Conservation (phyloP, 2,329 filamentous ascomycete species). For the Cercospora sp. region DNA sequence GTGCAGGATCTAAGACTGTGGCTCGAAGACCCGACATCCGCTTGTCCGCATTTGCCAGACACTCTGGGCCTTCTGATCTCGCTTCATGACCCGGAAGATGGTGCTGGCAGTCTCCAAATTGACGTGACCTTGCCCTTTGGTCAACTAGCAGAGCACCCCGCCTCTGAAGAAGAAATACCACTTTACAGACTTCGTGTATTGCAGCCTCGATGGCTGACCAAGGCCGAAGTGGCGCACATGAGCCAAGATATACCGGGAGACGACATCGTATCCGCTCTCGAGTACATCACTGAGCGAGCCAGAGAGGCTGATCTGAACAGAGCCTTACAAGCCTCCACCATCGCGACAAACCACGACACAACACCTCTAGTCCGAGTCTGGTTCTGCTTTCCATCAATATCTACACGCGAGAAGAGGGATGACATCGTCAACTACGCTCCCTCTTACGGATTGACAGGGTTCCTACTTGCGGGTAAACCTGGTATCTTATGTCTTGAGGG, state of each 20-base stretch:
- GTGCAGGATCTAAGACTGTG: slow-evolving; percentile 17
- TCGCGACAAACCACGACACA: not conserved
- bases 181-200: slow-evolving; percentile 45
- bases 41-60: slow-evolving; percentile 1
- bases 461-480: slow-evolving; percentile 61
- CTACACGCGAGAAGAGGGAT: slow-evolving; percentile 58
- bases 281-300: slow-evolving; percentile 46
- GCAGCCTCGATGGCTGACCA: slow-evolving; percentile 56
- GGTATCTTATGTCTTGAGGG: slow-evolving; percentile 57
- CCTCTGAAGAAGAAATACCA: not conserved
- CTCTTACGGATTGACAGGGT: slow-evolving; percentile 56
- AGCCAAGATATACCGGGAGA: slow-evolving; percentile 44
- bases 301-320: not conserved
- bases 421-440: slow-evolving; percentile 58
- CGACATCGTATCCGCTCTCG: slow-evolving; percentile 51
- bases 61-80: slow-evolving; percentile 4
- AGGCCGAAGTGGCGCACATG: slow-evolving; percentile 47
- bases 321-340: not conserved
- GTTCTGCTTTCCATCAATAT: slow-evolving; percentile 65
- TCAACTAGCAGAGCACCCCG: not conserved
- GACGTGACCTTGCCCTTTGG: slow-evolving; percentile 4
- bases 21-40: slow-evolving; percentile 19
- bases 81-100: not conserved
- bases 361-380: slow-evolving; percentile 54
- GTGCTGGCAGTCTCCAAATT: slow-evolving; percentile 4